Evolutionary conservation across 1,284 basidiomycete species (phyloP).

Genomic region (Leccinum griseonigrum): DNA sequence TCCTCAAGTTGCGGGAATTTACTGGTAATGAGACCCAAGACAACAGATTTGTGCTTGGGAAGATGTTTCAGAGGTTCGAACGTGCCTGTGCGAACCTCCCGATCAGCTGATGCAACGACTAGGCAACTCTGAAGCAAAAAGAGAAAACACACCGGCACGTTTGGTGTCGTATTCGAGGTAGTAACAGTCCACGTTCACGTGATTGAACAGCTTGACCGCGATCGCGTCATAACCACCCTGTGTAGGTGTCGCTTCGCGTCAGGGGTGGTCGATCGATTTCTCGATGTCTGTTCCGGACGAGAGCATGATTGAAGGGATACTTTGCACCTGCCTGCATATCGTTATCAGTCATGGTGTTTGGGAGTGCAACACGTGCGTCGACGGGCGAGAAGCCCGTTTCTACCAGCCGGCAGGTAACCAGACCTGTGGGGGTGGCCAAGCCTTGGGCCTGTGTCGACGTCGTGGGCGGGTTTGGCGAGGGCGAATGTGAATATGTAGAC

Average conservation of each 20-base stretch:
- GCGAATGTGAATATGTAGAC: conserved; percentile 10
- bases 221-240: no score
- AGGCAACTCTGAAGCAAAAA: no score
- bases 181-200: no score
- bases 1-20: no score
- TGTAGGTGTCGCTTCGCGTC: not conserved
- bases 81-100: no score
- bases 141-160: no score
- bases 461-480: conserved; percentile 10
- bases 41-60: no score
- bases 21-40: no score
- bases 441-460: conserved; percentile 1
- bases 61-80: no score
- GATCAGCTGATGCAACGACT: no score
- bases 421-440: conserved; percentile 64
- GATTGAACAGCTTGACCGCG: no score
- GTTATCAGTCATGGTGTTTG: conserved; percentile 52
- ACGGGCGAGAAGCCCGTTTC: conserved; percentile 91
- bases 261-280: conserved; percentile 3
- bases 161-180: no score
- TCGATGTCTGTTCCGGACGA: not conserved
- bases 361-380: conserved; percentile 72
- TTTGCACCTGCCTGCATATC: conserved; percentile 75
- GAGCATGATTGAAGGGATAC: conserved; percentile 6
- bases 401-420: conserved; percentile 56